Conservation (phyloP, 2,329 filamentous ascomycete species). For the Aspergillus costaricaensis region DNA sequence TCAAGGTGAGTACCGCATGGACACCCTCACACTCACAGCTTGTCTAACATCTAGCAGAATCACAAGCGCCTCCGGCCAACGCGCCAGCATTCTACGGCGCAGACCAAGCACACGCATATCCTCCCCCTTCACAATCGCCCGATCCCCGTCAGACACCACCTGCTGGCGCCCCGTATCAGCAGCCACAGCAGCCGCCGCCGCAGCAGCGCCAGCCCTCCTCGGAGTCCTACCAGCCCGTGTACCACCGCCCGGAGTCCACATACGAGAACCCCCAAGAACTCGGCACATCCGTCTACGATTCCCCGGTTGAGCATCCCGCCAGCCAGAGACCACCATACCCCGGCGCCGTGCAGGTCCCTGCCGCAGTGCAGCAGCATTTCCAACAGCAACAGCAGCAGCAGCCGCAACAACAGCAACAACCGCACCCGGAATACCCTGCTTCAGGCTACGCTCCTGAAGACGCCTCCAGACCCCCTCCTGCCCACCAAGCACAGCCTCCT, state of each 20-base stretch:
- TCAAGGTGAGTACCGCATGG: constrained; percentile 34
- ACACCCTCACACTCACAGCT: not conserved
- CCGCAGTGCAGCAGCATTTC: constrained; percentile 33
- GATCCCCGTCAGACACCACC: constrained; percentile 42
- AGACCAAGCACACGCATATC: constrained; percentile 50
- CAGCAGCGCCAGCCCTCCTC: constrained; percentile 56
- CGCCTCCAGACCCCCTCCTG: constrained; percentile 24
- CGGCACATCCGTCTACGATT: constrained; percentile 75
- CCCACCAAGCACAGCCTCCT: constrained; percentile 32
- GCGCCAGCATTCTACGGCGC: constrained; percentile 66
- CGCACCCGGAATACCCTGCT: constrained; percentile 43
- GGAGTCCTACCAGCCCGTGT: constrained; percentile 45
- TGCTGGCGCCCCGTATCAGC: constrained; percentile 33
- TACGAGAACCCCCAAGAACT: constrained; percentile 75
- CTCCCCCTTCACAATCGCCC: constrained; percentile 43
- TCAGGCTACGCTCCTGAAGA: constrained; percentile 44
- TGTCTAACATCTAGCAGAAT: constrained; percentile 31
- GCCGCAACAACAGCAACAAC: constrained; percentile 30
- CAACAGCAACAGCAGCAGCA: constrained; percentile 31
- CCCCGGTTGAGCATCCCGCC: constrained; percentile 57
- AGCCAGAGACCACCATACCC: constrained; percentile 38
- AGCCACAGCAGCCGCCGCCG: constrained; percentile 50
- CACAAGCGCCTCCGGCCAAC: constrained; percentile 46
- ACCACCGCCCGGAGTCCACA: constrained; percentile 65
- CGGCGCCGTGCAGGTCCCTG: constrained; percentile 26